These are phyloP conservation scores for Chalciporus piperatus DNA, from an alignment of 768 basidiomycete species.

Conservation along the genomic window DNA sequence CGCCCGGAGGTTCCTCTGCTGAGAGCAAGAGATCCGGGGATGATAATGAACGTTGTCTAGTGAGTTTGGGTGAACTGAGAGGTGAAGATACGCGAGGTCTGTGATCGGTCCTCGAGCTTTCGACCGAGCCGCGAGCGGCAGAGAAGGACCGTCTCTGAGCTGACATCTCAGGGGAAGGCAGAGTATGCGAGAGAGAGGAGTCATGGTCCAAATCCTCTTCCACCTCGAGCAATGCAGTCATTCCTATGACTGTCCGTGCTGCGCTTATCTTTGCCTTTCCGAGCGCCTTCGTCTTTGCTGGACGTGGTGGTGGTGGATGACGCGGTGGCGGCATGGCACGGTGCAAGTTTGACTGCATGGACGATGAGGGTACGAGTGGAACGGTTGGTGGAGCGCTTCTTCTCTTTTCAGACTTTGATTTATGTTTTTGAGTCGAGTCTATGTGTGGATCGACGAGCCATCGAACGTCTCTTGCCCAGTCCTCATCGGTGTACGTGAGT, in stretches of 20 bases:
- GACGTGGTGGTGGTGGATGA: slow-evolving; percentile 18
- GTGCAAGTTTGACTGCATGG: slow-evolving; percentile 5
- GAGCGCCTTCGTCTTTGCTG: slow-evolving; percentile 26
- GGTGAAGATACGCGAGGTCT: slow-evolving; percentile 24
- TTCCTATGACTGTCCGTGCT: slow-evolving; percentile 48
- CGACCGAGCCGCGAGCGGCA: slow-evolving; percentile 8
- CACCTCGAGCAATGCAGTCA: slow-evolving; percentile 52
- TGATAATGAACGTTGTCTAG: slow-evolving; percentile 31
- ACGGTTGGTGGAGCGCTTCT: slow-evolving; percentile 16
- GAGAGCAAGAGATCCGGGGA: slow-evolving; percentile 20
- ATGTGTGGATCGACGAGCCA: slow-evolving; percentile 50
- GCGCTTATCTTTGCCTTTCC: slow-evolving; percentile 31
- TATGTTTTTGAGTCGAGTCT: slow-evolving; percentile 12
- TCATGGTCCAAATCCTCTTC: slow-evolving; percentile 43
- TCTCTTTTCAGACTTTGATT: slow-evolving; percentile 19
- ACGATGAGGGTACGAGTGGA: slow-evolving; percentile 19
- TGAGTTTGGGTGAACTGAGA: slow-evolving; percentile 23
- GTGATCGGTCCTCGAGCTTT: slow-evolving; percentile 10
- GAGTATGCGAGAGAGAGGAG: background rate
- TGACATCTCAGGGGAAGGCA: background rate
- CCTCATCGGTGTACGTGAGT: slow-evolving; percentile 47
- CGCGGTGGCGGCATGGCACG: slow-evolving; percentile 2
- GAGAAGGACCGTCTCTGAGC: slow-evolving; percentile 18
- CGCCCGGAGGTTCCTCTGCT: background rate
- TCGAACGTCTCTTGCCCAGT: slow-evolving; percentile 68